phyloP scores from a whole-genome alignment of 345 rosid species.

The Abelmoschus esculentus region DNA sequence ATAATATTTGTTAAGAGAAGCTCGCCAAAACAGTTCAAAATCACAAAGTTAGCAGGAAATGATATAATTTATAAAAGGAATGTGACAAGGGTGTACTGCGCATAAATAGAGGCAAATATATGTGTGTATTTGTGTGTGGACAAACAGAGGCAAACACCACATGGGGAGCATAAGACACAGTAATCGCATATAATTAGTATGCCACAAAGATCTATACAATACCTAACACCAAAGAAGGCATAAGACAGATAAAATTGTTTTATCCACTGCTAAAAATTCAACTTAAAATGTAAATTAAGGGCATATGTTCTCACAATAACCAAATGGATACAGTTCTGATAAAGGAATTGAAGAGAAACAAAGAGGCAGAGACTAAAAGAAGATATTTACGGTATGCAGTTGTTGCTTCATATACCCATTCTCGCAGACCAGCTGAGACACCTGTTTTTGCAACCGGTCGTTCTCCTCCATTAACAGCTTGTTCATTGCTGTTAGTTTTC shows the following conservation, averaged over 20 bases:
- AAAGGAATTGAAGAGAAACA: neutral
- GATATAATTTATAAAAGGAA: neutral
- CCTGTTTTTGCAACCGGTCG: slow-evolving; percentile 96
- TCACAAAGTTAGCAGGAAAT: neutral
- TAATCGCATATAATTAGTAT: neutral
- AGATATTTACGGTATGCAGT: slow-evolving; percentile 53
- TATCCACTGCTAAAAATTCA: neutral
- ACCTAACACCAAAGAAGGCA: neutral
- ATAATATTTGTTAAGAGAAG: slow-evolving; percentile 4
- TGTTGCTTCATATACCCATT: slow-evolving; percentile 91
- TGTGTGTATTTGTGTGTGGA: neutral
- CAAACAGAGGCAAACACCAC: neutral
- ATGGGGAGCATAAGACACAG: neutral
- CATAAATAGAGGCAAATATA: neutral
- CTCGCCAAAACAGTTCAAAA: neutral
- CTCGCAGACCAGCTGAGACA: slow-evolving; percentile 89
- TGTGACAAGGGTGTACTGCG: neutral
- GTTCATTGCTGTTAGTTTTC: slow-evolving; percentile 95
- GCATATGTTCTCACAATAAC: neutral
- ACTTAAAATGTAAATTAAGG: neutral
- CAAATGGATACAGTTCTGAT: neutral
- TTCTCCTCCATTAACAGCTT: slow-evolving; percentile 98
- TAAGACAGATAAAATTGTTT: neutral
- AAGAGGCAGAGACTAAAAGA: slow-evolving; percentile 5
- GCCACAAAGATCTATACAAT: neutral